Conservation (phyloP, 306 rosid genomes). For the Ammopiptanthus mongolicus region DNA sequence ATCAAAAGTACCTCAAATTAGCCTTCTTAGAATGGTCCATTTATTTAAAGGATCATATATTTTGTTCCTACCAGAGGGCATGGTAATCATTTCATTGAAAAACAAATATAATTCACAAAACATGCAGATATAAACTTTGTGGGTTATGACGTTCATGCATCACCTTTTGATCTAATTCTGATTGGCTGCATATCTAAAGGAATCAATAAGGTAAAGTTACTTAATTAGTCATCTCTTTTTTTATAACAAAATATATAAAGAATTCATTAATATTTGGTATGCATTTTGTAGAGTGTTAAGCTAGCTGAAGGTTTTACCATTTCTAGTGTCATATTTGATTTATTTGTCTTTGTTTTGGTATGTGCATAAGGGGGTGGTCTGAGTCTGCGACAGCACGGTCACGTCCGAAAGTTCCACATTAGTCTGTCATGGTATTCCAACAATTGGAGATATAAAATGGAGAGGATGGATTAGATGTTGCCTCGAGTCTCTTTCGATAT, state of each 20-base stretch:
- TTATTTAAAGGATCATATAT: slow-evolving; percentile 33
- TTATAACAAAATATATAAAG: background rate
- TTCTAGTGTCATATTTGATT: background rate
- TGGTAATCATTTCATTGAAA: slow-evolving; percentile 40
- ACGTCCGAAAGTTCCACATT: background rate
- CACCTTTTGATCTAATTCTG: slow-evolving; percentile 21
- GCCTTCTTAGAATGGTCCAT: slow-evolving; percentile 50
- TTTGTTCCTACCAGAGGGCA: slow-evolving; percentile 36
- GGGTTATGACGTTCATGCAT: slow-evolving; percentile 31
- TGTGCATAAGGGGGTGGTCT: background rate
- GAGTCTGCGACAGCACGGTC: background rate
- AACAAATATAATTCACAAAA: slow-evolving; percentile 28
- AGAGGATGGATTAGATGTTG: no score
- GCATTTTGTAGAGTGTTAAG: background rate
- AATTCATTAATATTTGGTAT: background rate
- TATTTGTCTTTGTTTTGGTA: background rate
- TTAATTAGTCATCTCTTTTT: background rate
- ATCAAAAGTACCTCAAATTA: slow-evolving; percentile 53
- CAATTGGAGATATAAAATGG: no score
- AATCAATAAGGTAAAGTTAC: slow-evolving; percentile 23
- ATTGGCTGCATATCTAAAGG: slow-evolving; percentile 30
- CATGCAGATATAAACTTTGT: slow-evolving; percentile 21
- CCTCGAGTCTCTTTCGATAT: no score
- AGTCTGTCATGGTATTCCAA: no score
- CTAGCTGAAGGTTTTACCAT: background rate